Evolutionary conservation across 1,284 basidiomycete species (phyloP).

Genomic region (Ustilago loliicola): DNA sequence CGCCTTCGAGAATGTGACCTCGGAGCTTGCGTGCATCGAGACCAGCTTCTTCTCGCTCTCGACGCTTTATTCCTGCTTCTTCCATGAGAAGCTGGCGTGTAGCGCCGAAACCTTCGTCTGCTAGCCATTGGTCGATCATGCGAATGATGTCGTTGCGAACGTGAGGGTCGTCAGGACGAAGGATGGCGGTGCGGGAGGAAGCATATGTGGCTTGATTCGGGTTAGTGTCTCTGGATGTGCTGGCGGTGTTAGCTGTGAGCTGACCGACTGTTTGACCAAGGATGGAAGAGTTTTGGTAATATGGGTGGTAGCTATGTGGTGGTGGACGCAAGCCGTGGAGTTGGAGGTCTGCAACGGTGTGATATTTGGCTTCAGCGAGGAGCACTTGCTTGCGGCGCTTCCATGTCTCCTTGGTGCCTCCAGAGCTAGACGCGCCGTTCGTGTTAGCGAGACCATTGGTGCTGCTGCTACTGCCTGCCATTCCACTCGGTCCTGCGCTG

Average conservation of each 20-base stretch:
- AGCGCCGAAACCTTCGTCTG: constrained; percentile 70
- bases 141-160: constrained; percentile 65
- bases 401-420: constrained; percentile 58
- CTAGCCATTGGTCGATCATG: constrained; percentile 72
- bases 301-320: constrained; percentile 42
- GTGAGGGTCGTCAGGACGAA: constrained; percentile 57
- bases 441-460: constrained; percentile 2
- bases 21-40: constrained; percentile 71
- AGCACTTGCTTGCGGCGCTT: constrained; percentile 58
- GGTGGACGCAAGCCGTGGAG: constrained; percentile 56
- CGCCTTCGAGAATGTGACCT: constrained; percentile 72
- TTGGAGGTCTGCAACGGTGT: constrained; percentile 61
- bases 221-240: constrained; percentile 22
- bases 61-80: constrained; percentile 68
- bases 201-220: constrained; percentile 46
- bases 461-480: not conserved
- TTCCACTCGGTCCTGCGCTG: constrained; percentile 5
- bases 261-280: constrained; percentile 39
- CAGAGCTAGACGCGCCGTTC: constrained; percentile 12
- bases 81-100: constrained; percentile 71
- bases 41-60: constrained; percentile 65
- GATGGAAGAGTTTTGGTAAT: constrained; percentile 48
- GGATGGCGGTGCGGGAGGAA: constrained; percentile 58
- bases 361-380: constrained; percentile 55
- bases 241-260: constrained; percentile 32